Evolutionary conservation across 805 yeast genomes (phyloP), one percentile per base, ranked within the genome.

Genomic region (Zygosaccharomyces bailii): DNA sequence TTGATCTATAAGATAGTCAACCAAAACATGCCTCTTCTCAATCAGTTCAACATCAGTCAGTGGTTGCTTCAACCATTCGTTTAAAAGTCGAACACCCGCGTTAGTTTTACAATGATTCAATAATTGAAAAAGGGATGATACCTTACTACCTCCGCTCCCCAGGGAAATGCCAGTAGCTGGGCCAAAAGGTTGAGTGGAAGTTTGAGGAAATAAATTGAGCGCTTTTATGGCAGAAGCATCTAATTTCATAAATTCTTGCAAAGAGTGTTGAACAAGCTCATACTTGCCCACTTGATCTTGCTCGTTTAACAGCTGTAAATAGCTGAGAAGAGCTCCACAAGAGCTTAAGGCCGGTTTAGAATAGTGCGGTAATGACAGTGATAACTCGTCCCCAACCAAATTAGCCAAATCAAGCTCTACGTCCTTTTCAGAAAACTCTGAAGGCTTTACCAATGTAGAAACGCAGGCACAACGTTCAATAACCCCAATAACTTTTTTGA

Each of bases 51-150:
- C 59, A 52, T 80, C 79, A 42, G 95, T 82, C 39, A 93, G 72
- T 0, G 99, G 99, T 65, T 93, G 99, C 59, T 91, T 93, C 49
- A 93, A 73, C 99, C 99, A 93, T 59, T 88, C 96, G 11, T 93
- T 82, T 19, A 93, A 73, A 40, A 90, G 67, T 51, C 98, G 75
- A 1, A 91, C 71, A 5, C 99, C 99, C n/a, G 93, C 88, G 2
- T 80, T 74, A 3, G 95, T 84, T 56, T 86, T 88, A 70, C 98
- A 91, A 54, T 82, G 80, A 69, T 93, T 91, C 55, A 93, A 69
- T 34, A 93, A 72, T 19, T 95, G 96, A 60, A 78, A 90, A 33
- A 93, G 67, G 7, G 95, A 84, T 0, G 79, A 63, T 49, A 77
- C 74, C 54, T 70, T 69, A 44, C 65, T 57, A 29, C 56, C 48